A percentile compares a stretch with the other conserved stretches of the same genome.
phyloP scores from a whole-genome alignment of 2,329 filamentous ascomycete genomes.

The Mycosphaerella sp. region DNA sequence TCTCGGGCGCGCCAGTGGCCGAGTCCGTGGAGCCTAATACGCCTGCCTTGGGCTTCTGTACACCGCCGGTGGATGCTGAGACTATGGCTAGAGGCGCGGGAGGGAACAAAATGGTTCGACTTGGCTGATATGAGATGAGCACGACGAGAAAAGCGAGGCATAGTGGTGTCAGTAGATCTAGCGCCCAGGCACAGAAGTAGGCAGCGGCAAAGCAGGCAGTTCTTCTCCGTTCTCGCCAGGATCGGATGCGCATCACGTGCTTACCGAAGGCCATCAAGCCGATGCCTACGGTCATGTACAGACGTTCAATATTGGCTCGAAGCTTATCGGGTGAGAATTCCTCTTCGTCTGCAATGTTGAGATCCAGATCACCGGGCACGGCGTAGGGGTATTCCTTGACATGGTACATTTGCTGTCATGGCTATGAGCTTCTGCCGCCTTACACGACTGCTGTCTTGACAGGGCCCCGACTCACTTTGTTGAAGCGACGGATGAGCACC shows the following conservation, averaged over 20 bases:
- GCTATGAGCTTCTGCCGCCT: not conserved
- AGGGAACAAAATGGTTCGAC: conserved; percentile 63
- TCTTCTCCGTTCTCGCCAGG: conserved; percentile 67
- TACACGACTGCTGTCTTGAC: conserved; percentile 29
- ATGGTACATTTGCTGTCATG: conserved; percentile 55
- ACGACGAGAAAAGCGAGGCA: conserved; percentile 55
- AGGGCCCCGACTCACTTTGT: conserved; percentile 51
- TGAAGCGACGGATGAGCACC: conserved; percentile 65
- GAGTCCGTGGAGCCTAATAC: conserved; percentile 70
- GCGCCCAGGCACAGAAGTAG: conserved; percentile 61
- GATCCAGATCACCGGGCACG: conserved; percentile 63
- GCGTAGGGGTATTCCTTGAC: conserved; percentile 61
- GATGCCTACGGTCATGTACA: conserved; percentile 74
- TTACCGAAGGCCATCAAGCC: conserved; percentile 61
- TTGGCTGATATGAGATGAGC: conserved; percentile 59
- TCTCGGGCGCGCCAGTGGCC: conserved; percentile 74
- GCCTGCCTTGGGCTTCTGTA: conserved; percentile 71
- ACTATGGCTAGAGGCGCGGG: conserved; percentile 71
- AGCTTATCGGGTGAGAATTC: conserved; percentile 82
- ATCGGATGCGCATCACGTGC: conserved; percentile 68
- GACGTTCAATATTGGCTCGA: conserved; percentile 66
- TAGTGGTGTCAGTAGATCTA: conserved; percentile 64
- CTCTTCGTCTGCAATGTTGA: conserved; percentile 75
- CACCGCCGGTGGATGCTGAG: conserved; percentile 60
- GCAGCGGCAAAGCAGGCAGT: conserved; percentile 61